Percentiles rank a stretch among this genome's conserved stretches.
phyloP scores from a whole-genome alignment of 192 early-diverging fungal genomes.

The Gigaspora rosea region DNA sequence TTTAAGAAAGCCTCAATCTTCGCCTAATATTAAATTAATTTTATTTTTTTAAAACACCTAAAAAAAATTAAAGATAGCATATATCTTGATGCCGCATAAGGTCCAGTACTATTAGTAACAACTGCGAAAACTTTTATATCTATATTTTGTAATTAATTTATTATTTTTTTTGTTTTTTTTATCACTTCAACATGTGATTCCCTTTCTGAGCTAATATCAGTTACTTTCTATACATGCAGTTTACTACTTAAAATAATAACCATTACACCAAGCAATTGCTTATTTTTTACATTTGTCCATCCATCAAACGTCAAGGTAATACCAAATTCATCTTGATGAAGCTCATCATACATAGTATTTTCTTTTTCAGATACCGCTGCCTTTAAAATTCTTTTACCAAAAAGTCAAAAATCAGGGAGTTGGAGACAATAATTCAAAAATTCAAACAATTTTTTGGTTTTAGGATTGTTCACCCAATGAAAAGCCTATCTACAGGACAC shows the following conservation, averaged over 20 bases:
- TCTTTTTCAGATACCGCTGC: not conserved
- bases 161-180: not conserved
- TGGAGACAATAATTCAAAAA: conserved; percentile 4
- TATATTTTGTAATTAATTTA: not conserved
- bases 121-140: not conserved
- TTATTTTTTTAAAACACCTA: conserved; percentile 19
- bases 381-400: not conserved
- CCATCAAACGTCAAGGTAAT: conserved; percentile 16
- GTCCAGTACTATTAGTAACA: conserved; percentile 1
- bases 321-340: not conserved
- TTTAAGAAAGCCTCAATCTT: not conserved
- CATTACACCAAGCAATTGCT: conserved; percentile 2
- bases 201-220: conserved; percentile 1
- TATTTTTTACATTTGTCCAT: conserved; percentile 15
- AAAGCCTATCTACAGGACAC: not conserved
- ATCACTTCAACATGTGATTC: not conserved
- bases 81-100: conserved; percentile 2
- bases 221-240: not conserved
- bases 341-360: not conserved
- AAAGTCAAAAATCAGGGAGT: not conserved
- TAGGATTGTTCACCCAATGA: conserved; percentile 1
- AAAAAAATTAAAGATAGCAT: conserved; percentile 1
- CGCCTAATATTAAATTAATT: not conserved
- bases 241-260: not conserved
- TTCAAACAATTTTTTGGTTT: conserved; percentile 7